Evolutionary conservation across 257 asterid genomes (phyloP).

Genomic region (Asclepias syriaca): DNA sequence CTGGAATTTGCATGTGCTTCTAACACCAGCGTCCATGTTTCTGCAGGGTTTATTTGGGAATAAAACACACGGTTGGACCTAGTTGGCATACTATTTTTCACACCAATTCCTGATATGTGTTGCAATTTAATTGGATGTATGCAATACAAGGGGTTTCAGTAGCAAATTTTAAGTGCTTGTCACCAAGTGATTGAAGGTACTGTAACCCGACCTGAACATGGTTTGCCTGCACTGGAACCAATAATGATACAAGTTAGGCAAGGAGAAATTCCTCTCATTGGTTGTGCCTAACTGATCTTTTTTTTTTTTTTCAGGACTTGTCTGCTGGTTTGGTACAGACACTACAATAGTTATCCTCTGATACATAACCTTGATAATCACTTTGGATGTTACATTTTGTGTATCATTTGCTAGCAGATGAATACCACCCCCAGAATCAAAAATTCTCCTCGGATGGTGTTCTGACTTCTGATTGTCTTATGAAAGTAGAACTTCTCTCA

Average conservation of each 20-base stretch:
- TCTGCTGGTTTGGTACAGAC: not conserved
- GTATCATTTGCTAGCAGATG: not conserved
- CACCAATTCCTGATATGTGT: not conserved
- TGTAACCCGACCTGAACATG: not conserved
- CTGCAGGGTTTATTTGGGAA: not conserved
- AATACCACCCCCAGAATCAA: not conserved
- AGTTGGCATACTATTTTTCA: not conserved
- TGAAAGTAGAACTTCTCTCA: not conserved
- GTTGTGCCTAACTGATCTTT: not conserved
- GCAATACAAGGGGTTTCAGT: not conserved
- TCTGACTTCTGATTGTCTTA: not conserved
- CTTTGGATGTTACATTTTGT: not conserved
- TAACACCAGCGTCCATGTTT: not conserved
- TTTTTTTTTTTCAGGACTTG: not conserved
- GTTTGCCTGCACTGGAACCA: not conserved
- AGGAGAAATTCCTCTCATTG: not conserved
- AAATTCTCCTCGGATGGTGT: not conserved
- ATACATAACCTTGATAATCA: not conserved
- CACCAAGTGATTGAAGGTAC: slow-evolving; percentile 1
- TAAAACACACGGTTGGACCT: not conserved
- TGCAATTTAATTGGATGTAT: not conserved
- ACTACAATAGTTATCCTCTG: not conserved
- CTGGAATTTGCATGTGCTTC: not conserved
- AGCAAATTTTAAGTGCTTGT: not conserved
- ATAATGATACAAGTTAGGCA: not conserved